Percentiles rank a stretch among this genome's conserved stretches.
Evolutionary conservation across 1,284 basidiomycete species (phyloP).

Genomic region (Schizophyllum amplum): DNA sequence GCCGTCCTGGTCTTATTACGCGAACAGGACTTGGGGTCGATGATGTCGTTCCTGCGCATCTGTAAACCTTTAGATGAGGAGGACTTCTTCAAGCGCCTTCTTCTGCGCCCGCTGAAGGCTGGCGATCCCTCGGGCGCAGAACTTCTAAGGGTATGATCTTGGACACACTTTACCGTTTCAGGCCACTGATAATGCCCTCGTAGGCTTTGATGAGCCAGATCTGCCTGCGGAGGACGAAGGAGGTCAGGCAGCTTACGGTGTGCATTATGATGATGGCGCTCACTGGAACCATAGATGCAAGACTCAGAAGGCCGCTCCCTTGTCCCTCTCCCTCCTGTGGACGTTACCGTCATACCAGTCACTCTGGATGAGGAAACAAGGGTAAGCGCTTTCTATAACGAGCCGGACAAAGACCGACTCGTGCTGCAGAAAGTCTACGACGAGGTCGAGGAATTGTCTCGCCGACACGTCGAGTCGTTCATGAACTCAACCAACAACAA

Average conservation of each 20-base stretch:
- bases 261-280: too few species aligned
- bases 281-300: slow-evolving; percentile 43
- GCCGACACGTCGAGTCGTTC: slow-evolving; percentile 51
- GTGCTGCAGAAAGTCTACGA: slow-evolving; percentile 59
- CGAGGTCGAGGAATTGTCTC: slow-evolving; percentile 57
- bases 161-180: neutral
- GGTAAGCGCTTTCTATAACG: slow-evolving; percentile 26
- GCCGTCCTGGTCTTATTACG: neutral
- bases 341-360: slow-evolving; percentile 67
- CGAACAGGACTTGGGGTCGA: slow-evolving; percentile 72
- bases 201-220: slow-evolving; percentile 79
- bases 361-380: slow-evolving; percentile 59
- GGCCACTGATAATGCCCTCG: slow-evolving; percentile 7
- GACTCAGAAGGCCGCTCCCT: slow-evolving; percentile 66
- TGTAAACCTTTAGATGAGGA: slow-evolving; percentile 77
- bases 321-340: slow-evolving; percentile 72
- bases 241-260: slow-evolving; percentile 35
- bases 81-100: slow-evolving; percentile 70
- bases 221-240: slow-evolving; percentile 82
- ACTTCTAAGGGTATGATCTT: slow-evolving; percentile 54
- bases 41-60: slow-evolving; percentile 74
- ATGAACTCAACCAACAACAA: slow-evolving; percentile 35
- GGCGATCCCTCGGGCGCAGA: slow-evolving; percentile 60
- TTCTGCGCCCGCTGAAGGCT: slow-evolving; percentile 65
- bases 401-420: neutral